These are phyloP conservation scores for Linanthus parryae DNA, from an alignment of 148 eudicot genomes.

Conservation along the genomic window DNA sequence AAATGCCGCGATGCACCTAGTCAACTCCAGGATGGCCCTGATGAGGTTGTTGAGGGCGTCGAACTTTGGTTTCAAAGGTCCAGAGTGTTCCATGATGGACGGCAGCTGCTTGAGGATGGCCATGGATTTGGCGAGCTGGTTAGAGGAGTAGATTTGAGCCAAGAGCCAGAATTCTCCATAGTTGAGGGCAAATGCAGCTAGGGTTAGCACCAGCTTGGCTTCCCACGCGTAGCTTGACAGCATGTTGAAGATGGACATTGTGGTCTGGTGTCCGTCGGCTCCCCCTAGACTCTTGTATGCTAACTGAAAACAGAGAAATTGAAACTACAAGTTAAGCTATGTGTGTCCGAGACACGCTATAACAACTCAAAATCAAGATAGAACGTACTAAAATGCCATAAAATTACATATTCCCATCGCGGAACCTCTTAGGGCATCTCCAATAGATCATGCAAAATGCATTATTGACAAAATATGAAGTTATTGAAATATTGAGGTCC, in stretches of 20 bases:
- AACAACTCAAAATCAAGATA: no score
- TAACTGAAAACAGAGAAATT: constrained; percentile 30
- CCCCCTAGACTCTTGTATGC: constrained; percentile 29
- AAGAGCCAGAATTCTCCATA: constrained; percentile 28
- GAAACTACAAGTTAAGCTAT: no score
- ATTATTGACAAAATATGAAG: no score
- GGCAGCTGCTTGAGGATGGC: constrained; percentile 26
- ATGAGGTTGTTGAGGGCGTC: constrained; percentile 22
- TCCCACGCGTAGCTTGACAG: constrained; percentile 23
- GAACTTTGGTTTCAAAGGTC: constrained; percentile 11
- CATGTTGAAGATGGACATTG: constrained; percentile 13
- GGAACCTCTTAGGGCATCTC: no score
- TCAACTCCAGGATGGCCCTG: constrained; percentile 17
- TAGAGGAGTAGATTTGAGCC: constrained; percentile 17
- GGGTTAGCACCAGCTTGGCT: constrained; percentile 19
- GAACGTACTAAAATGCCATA: no score
- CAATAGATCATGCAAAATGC: no score
- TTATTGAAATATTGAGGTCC: no score
- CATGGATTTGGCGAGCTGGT: constrained; percentile 22
- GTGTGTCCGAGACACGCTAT: no score
- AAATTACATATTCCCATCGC: no score
- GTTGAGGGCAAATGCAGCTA: constrained; percentile 26
- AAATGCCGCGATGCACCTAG: constrained; percentile 14
- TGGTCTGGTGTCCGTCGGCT: constrained; percentile 18
- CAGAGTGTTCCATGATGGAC: constrained; percentile 18